phyloP scores from a whole-genome alignment of 2,329 filamentous ascomycete species.

The Colletotrichum aenigma region DNA sequence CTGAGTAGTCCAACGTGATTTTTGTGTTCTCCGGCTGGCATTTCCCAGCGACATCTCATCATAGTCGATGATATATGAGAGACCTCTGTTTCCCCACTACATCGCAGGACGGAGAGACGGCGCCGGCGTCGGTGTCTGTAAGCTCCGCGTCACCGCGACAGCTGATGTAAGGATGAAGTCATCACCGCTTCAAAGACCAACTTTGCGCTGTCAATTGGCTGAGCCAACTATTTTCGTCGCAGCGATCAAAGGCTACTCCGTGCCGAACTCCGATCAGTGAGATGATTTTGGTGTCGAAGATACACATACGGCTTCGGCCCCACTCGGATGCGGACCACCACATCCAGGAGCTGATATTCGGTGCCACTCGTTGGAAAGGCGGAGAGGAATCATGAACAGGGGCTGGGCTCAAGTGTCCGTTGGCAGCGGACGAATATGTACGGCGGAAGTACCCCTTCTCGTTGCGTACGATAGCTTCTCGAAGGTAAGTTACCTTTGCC shows the following conservation, averaged over 20 bases:
- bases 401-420: background rate
- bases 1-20: background rate
- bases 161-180: background rate
- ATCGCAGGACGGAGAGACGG: background rate
- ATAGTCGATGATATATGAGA: background rate
- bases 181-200: background rate
- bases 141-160: background rate
- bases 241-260: background rate
- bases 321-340: too few species aligned
- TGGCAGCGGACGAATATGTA: background rate
- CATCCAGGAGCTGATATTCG: background rate
- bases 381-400: background rate
- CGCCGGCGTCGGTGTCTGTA: background rate
- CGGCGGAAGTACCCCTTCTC: background rate
- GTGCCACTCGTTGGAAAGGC: background rate
- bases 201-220: background rate
- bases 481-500: background rate
- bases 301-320: background rate
- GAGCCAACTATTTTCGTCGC: background rate
- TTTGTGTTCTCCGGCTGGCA: accelerated
- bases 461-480: background rate
- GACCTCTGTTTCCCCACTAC: background rate
- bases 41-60: accelerated
- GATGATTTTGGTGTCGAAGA: background rate
- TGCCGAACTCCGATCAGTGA: background rate